Conservation (phyloP, 2,329 filamentous ascomycete genomes). For the Diatrype stigma region DNA sequence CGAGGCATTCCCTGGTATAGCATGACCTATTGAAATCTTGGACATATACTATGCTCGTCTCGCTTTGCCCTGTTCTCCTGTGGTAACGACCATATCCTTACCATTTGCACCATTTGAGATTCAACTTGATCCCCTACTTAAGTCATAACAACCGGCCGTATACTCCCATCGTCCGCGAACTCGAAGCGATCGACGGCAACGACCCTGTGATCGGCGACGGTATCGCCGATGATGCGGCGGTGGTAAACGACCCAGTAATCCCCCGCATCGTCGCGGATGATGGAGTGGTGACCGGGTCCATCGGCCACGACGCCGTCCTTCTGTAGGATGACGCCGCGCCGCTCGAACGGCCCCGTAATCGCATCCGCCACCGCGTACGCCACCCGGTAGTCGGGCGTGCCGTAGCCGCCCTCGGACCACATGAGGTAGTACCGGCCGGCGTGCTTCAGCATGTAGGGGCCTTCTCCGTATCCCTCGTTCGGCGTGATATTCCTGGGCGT, state of each 20-base stretch:
- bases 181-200: slow-evolving; percentile 1
- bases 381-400: slow-evolving; percentile 2
- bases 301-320: slow-evolving; percentile 2
- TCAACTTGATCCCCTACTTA: too few relatives aligned
- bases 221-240: slow-evolving; percentile 1
- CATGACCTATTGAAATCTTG: too few relatives aligned
- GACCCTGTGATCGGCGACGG: slow-evolving; percentile 1
- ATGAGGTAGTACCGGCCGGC: slow-evolving; percentile 4
- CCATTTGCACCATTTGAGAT: too few relatives aligned
- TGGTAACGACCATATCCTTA: too few relatives aligned
- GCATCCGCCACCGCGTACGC: slow-evolving; percentile 2
- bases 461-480: slow-evolving; percentile 4
- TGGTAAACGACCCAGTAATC: slow-evolving; percentile 4
- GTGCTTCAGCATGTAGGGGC: slow-evolving; percentile 3
- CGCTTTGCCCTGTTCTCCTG: too few relatives aligned
- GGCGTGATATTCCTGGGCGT: slow-evolving; percentile 2
- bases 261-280: slow-evolving; percentile 1
- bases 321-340: slow-evolving; percentile 1
- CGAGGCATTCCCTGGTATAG: too few relatives aligned
- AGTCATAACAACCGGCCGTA: slow-evolving; percentile 1
- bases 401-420: slow-evolving; percentile 5
- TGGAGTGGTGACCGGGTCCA: slow-evolving; percentile 4
- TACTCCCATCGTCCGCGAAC: slow-evolving; percentile 1
- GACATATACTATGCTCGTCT: too few relatives aligned
- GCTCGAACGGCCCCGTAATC: slow-evolving; percentile 3